phyloP scores from a whole-genome alignment of 108 stramenopile genomes.

The Conticribra guillardii region DNA sequence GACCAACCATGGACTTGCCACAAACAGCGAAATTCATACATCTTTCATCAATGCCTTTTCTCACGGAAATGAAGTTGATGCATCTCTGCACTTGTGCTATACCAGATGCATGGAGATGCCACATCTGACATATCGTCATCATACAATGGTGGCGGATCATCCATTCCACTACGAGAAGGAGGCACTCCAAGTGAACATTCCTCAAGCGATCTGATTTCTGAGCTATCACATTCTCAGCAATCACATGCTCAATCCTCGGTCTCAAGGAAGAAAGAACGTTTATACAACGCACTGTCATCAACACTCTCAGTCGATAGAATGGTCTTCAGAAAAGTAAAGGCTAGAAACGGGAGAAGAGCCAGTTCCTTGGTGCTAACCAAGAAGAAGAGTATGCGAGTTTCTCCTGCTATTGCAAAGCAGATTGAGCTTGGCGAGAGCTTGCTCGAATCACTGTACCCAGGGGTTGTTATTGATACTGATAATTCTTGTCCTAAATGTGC shows the following conservation, averaged over 20 bases:
- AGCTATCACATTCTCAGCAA: not conserved
- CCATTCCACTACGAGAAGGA: not conserved
- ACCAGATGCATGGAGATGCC: slow-evolving; percentile 19
- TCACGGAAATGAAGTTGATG: slow-evolving; percentile 8
- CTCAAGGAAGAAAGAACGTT: slow-evolving; percentile 7
- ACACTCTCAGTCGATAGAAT: too few relatives aligned
- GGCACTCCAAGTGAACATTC: slow-evolving; percentile 4
- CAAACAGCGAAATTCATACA: slow-evolving; percentile 67
- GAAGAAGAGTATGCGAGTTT: slow-evolving; percentile 16
- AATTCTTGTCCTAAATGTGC: slow-evolving; percentile 78
- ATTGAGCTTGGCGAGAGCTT: slow-evolving; percentile 71
- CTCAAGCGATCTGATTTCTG: slow-evolving; percentile 8
- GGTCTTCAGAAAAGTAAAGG: slow-evolving; percentile 5
- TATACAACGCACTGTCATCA: too few relatives aligned
- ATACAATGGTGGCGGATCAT: slow-evolving; percentile 24
- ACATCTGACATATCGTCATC: slow-evolving; percentile 22
- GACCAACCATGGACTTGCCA: slow-evolving; percentile 62
- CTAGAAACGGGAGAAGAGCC: not conserved
- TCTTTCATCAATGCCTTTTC: slow-evolving; percentile 78
- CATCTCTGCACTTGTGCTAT: slow-evolving; percentile 9
- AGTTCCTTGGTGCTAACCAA: slow-evolving; percentile 9
- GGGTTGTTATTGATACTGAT: slow-evolving; percentile 64
- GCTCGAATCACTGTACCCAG: slow-evolving; percentile 70
- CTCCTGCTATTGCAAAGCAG: slow-evolving; percentile 59
- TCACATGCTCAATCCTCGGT: not conserved